Evolutionary conservation across 768 basidiomycete genomes (phyloP).

Genomic region (Boletus sp.): DNA sequence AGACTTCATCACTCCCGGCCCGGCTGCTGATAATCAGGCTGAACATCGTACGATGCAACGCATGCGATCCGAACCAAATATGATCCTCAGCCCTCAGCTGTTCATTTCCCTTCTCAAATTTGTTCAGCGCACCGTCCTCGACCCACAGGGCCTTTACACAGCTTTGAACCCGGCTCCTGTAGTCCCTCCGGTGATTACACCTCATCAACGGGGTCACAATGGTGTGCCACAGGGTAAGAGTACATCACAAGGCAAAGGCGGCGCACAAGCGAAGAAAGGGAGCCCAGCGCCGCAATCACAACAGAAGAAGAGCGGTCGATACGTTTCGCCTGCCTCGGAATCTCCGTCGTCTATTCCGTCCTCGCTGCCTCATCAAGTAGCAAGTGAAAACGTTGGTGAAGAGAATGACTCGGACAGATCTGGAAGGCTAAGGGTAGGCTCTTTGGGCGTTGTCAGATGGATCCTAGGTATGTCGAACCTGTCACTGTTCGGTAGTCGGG

Average conservation of each 20-base stretch:
- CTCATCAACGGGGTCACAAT: constrained; percentile 12
- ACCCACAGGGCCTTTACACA: constrained; percentile 57
- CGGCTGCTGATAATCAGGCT: constrained; percentile 4
- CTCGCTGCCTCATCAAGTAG: constrained; percentile 16
- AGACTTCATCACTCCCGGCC: constrained; percentile 26
- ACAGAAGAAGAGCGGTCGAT: constrained; percentile 33
- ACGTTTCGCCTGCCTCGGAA: constrained; percentile 30
- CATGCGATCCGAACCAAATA: constrained; percentile 3
- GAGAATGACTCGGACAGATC: constrained; percentile 69
- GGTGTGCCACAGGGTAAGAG: neutral
- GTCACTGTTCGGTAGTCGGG: neutral
- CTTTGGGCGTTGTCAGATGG: constrained; percentile 64
- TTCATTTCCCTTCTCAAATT: constrained; percentile 47
- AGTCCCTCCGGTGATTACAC: constrained; percentile 19
- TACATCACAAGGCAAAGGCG: constrained; percentile 2
- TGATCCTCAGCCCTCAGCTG: constrained; percentile 34
- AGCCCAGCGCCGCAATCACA: constrained; percentile 23
- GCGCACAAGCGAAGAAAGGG: constrained; percentile 20
- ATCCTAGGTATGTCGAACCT: constrained; percentile 49
- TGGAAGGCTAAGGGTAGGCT: constrained; percentile 67
- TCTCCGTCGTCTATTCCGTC: constrained; percentile 28
- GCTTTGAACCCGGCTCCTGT: constrained; percentile 64
- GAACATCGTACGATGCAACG: neutral
- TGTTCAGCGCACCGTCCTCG: constrained; percentile 52
- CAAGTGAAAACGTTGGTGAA: constrained; percentile 42